A percentile compares a stretch with the other conserved stretches of the same genome.
These are phyloP conservation scores for Cucurbitaria berberidis DNA, from an alignment of 2,329 filamentous ascomycete species.

Conservation along the genomic window DNA sequence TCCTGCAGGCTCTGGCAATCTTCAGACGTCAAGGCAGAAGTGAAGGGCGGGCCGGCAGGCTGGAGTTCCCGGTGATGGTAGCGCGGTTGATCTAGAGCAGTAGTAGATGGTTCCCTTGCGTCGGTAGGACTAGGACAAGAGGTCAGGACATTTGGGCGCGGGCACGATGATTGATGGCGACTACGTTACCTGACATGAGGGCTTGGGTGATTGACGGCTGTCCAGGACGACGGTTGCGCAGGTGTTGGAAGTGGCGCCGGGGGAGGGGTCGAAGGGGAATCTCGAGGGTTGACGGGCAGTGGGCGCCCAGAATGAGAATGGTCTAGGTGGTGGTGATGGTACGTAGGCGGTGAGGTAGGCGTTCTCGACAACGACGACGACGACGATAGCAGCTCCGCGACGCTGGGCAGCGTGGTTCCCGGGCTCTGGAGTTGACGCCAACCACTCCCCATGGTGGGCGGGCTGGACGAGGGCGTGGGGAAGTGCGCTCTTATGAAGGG, in stretches of 20 bases:
- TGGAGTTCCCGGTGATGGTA: constrained; percentile 10
- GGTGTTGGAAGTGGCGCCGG: neutral
- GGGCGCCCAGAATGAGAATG: constrained; percentile 16
- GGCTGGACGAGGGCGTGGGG: too few species aligned
- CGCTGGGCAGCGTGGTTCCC: constrained; percentile 28
- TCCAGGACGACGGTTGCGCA: constrained; percentile 12
- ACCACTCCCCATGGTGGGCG: constrained; percentile 19
- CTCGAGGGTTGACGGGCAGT: constrained; percentile 10
- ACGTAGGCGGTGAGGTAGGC: constrained; percentile 15
- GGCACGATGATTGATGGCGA: neutral
- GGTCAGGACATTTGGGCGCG: constrained; percentile 12
- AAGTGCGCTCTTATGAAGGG: too few species aligned
- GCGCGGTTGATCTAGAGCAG: constrained; percentile 9
- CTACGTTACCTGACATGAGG: constrained; percentile 24
- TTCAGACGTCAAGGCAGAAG: constrained; percentile 11
- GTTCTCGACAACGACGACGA: constrained; percentile 25
- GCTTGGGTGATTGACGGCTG: constrained; percentile 20
- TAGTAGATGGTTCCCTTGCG: constrained; percentile 9
- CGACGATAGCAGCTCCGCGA: constrained; percentile 31
- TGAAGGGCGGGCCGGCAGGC: constrained; percentile 9
- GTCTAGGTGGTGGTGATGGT: constrained; percentile 24
- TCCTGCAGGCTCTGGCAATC: constrained; percentile 1
- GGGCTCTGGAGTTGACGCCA: constrained; percentile 17
- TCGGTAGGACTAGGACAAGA: constrained; percentile 15
- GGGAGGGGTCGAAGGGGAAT: constrained; percentile 10